Percentiles rank a stretch among this genome's conserved stretches.
phyloP scores from a whole-genome alignment of 2,329 filamentous ascomycete species.

The Colletotrichum sp. region DNA sequence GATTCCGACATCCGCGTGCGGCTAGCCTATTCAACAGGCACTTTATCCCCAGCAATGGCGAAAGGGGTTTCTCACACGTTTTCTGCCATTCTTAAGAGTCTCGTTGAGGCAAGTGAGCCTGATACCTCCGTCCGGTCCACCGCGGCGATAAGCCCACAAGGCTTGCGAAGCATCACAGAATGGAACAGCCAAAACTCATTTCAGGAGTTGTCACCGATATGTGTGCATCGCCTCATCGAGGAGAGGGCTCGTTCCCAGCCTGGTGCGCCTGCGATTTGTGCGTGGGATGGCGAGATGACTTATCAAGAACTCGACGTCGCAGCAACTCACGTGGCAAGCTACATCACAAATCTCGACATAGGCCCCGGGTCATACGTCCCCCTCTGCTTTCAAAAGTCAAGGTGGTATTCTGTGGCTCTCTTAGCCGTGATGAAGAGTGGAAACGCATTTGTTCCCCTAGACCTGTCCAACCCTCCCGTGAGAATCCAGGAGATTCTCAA shows the following conservation, averaged over 20 bases:
- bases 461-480: constrained; percentile 13
- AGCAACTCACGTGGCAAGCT: not conserved
- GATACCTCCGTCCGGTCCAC: not conserved
- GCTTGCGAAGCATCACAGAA: not conserved
- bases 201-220: not conserved
- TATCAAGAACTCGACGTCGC: constrained; percentile 10
- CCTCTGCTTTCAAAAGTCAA: constrained; percentile 32
- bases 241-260: constrained; percentile 8
- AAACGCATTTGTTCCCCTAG: constrained; percentile 32
- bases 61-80: not conserved
- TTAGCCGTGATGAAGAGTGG: constrained; percentile 35
- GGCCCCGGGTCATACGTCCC: constrained; percentile 23
- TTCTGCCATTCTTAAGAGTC: not conserved
- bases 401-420: constrained; percentile 28
- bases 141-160: not conserved
- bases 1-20: not conserved
- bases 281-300: constrained; percentile 20
- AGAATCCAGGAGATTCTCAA: not conserved
- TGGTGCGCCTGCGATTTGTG: constrained; percentile 18
- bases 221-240: constrained; percentile 25
- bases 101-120: not conserved
- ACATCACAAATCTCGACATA: constrained; percentile 19
- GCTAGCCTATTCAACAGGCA: not conserved
- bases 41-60: not conserved
- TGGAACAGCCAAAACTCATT: not conserved